Base-by-base conservation (phyloP, 2,329 filamentous ascomycete species). In the Hypoxylon sp. region DNA sequence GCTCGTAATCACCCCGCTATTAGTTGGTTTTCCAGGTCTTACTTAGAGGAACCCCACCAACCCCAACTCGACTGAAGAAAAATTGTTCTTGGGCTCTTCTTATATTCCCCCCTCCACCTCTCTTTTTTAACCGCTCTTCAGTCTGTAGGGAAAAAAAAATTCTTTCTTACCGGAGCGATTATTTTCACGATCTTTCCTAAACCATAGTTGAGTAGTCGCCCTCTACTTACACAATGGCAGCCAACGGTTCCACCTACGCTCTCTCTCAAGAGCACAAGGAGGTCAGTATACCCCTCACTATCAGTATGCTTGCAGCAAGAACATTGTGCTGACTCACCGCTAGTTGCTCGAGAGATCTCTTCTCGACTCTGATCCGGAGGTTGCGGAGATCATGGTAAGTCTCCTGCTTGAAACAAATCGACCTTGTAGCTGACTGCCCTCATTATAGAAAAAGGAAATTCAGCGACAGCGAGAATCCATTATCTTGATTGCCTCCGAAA, bases 391-490 rank as follows among this genome's bases (percentile, higher is more conserved):
- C 84, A 98, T 99, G 94, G 93, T 97, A 87, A 73, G 88, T 81
- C 50, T 65, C 59, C 44, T 42, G 11, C 24, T 17, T 42, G 6
- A 62, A n/a, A 47, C 78, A 83, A 73, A 82, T 79, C 67, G 60
- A 33, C 39, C n/a, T 71, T 59, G 54, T 71, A 62, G 66, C 63
- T 68, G 5, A 67, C 42, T 13, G 3, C 13, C 26, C 14, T 51
- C 64, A 33, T 52, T 73, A 67, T 75, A 96, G 92, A 92, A 93
- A 87, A 90, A 92, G 78, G 95, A 98, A 85, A 92, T 98, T 79
- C 90, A 97, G 88, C 94, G 96, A 80, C 96, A 99, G 87, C 91
- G 94, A 82, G 94, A 99, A 88, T 98, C 94, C 77, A 97, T 99
- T 84, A 93, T 98, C 80, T 91, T 99, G 81, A 99, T 99, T 78